Conservation (phyloP, 345 rosid genomes). For the Cardamine resedifolia region DNA sequence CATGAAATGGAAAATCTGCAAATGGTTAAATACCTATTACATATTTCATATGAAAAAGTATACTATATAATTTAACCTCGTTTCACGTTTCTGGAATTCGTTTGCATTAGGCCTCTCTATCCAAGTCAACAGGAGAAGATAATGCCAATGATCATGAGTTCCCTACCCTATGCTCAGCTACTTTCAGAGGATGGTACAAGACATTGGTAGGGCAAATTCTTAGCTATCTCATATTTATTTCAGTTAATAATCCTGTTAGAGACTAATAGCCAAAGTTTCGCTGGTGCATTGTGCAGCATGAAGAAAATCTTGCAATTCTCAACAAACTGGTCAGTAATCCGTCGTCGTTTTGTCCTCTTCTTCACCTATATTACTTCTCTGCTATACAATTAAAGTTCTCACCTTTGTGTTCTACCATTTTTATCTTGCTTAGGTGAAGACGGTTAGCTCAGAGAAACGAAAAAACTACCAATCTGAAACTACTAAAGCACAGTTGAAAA, state of each 20-base stretch:
- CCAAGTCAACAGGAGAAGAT: slow-evolving; percentile 37
- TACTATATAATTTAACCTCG: not conserved
- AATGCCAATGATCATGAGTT: slow-evolving; percentile 47
- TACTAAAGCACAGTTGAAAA: slow-evolving; percentile 47
- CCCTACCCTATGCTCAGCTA: slow-evolving; percentile 60
- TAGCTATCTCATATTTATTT: not conserved
- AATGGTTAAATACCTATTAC: not conserved
- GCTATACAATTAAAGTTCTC: not conserved
- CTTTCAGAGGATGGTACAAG: slow-evolving; percentile 70
- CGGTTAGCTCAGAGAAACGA: slow-evolving; percentile 43
- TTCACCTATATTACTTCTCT: not conserved
- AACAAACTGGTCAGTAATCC: slow-evolving; percentile 55
- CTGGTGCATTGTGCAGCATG: slow-evolving; percentile 56
- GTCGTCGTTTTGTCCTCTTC: not conserved
- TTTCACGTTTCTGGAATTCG: not conserved
- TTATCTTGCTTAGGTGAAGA: slow-evolving; percentile 51
- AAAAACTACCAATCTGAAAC: slow-evolving; percentile 43
- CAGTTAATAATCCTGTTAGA: not conserved
- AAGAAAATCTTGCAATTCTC: slow-evolving; percentile 64
- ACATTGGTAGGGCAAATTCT: slow-evolving; percentile 56
- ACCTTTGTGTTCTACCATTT: not conserved
- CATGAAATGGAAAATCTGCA: slow-evolving; percentile 6
- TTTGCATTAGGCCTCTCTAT: slow-evolving; percentile 49
- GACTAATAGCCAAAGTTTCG: slow-evolving; percentile 20
- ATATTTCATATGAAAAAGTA: not conserved